Percentiles rank a stretch among this genome's conserved stretches.
Evolutionary conservation across 352 stramenopile species (phyloP).

Genomic region (Phytopythium helicoides): DNA sequence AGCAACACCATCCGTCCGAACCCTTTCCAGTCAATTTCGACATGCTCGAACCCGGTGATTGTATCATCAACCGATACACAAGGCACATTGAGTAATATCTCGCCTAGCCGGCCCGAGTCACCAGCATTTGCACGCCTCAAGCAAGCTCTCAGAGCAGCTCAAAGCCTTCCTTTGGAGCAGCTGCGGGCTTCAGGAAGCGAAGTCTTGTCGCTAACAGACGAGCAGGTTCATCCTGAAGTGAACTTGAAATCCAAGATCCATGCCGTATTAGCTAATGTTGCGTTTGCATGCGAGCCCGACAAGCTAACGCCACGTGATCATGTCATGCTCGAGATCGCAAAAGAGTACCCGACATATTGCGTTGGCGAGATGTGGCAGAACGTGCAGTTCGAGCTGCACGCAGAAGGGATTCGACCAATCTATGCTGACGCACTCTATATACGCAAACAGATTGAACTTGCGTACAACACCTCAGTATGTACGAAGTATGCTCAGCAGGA

Average conservation of each 20-base stretch:
- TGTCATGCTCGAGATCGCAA: conserved; percentile 69
- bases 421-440: conserved; percentile 80
- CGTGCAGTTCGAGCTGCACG: conserved; percentile 56
- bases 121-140: conserved; percentile 72
- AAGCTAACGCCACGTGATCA: conserved; percentile 44
- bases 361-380: conserved; percentile 77
- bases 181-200: conserved; percentile 2
- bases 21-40: conserved; percentile 50
- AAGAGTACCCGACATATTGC: conserved; percentile 68
- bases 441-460: conserved; percentile 63
- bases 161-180: conserved; percentile 21
- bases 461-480: conserved; percentile 63
- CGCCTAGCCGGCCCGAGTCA: conserved; percentile 34
- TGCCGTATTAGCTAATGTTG: conserved; percentile 57
- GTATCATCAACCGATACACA: conserved; percentile 16
- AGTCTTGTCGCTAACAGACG: conserved; percentile 28
- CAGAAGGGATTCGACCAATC: conserved; percentile 61
- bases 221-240: conserved; percentile 40
- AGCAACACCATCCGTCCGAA: conserved; percentile 29
- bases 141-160: conserved; percentile 56
- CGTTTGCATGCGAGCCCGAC: conserved; percentile 36
- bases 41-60: conserved; percentile 41
- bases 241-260: conserved; percentile 78
- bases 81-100: not conserved
- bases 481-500: conserved; percentile 63